Conservation (phyloP, 2,329 filamentous ascomycete genomes). For the Cordyceps pruinosa region DNA sequence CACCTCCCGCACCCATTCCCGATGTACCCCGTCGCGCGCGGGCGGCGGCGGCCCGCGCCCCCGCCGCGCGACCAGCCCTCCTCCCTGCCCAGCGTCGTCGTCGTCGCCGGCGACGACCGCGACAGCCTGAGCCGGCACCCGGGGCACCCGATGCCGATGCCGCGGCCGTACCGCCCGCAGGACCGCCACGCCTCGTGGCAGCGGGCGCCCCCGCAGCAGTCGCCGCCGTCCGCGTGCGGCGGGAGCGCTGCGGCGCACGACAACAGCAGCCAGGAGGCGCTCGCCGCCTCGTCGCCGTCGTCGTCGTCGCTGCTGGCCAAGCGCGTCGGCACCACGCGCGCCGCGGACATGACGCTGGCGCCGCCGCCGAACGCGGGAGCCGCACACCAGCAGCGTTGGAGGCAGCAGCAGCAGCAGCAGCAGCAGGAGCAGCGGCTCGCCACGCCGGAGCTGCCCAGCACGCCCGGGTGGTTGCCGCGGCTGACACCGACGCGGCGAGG, state of each 20-base stretch:
- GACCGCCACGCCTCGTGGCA: background rate
- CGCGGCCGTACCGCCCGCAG: background rate
- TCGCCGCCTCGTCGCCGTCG: conserved; percentile 30
- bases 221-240: background rate
- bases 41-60: background rate
- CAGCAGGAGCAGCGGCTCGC: background rate
- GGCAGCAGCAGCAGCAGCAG: conserved; percentile 12
- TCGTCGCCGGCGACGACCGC: background rate
- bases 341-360: conserved; percentile 37
- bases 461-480: conserved; percentile 55
- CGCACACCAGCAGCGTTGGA: background rate
- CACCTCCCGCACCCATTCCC: conserved; percentile 11
- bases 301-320: conserved; percentile 39
- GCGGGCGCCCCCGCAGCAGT: background rate
- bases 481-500: conserved; percentile 61
- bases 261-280: conserved; percentile 14
- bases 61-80: background rate
- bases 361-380: conserved; percentile 15
- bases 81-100: too few relatives aligned
- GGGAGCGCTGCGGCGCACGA: conserved; percentile 12
- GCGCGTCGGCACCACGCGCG: conserved; percentile 42
- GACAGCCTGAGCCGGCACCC: conserved; percentile 3
- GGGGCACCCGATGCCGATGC: conserved; percentile 8
- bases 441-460: conserved; percentile 31
- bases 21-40: background rate